Base-by-base conservation (phyloP, 257 asterid species). In the Fraxinus anomala region DNA sequence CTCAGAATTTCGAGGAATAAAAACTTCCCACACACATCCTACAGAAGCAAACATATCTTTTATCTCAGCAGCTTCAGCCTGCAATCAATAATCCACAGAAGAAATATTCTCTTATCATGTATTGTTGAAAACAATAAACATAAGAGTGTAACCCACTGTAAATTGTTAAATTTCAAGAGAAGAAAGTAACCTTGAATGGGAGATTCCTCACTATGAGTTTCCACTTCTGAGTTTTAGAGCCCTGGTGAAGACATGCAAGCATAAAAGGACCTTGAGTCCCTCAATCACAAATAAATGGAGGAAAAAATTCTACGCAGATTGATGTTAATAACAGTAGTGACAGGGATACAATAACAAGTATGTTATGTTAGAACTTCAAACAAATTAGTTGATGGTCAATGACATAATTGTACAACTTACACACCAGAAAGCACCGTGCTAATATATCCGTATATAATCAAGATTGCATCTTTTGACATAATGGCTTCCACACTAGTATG, bases 161-260 rank as follows among this genome's bases (percentile, higher is more conserved):
- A 34, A 44, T 34, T 51, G 51, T 72, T 71, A 61, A 63, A 59
- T 72, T 72, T 37, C 37, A 63, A 39, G 21, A 51, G 80, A 10
- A 74, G 82, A 73, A 82, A 72, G 70, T 68, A 76, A 93, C 99
- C 98, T 91, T 87, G 88, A 96, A 96, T 6, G 99, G 99, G 76
- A 96, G 92, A 89, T 96, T 96, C 85, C 97, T 87, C 82, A 91
- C 86, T 75, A 93, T 96, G 78, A 96, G 92, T 88, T 96, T 93
- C 98, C 98, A 93, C 83, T 91, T 93, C 84, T 90, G 94, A 67
- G 92, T 86, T 84, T 96, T 93, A 78, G 99, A 86, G 74, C 99
- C 99, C 99, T 96, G 91, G 79, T 77, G 79, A 78, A 79, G 70
- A 85, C 71, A 80, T 34, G 26, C 66, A 72, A 79, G 17, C 66